Evolutionary conservation across 169 alveolate species (phyloP).

Genomic region (Cryptosporidium ryanae): DNA sequence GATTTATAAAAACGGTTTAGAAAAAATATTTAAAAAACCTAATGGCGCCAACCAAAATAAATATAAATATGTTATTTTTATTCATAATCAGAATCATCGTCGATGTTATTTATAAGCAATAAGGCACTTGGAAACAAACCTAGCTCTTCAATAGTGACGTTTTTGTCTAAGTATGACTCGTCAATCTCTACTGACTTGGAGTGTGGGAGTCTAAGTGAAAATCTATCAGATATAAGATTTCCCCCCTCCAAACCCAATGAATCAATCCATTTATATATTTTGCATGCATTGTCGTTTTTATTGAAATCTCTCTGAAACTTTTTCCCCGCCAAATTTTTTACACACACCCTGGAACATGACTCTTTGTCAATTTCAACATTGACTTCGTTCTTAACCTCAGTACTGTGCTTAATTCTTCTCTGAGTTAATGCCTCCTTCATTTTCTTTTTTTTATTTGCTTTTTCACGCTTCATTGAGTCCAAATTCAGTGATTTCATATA

Average conservation of each 20-base stretch:
- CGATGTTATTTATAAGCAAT: slow-evolving; percentile 43
- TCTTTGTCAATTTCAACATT: slow-evolving; percentile 18
- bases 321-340: slow-evolving; percentile 43
- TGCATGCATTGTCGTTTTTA: slow-evolving; percentile 37
- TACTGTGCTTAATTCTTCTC: slow-evolving; percentile 2
- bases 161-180: background rate
- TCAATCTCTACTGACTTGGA: slow-evolving; percentile 51
- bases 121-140: slow-evolving; percentile 56
- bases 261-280: slow-evolving; percentile 70
- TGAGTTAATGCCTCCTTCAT: slow-evolving; percentile 19
- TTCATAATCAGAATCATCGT: slow-evolving; percentile 4
- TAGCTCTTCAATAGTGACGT: slow-evolving; percentile 19
- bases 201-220: slow-evolving; percentile 56
- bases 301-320: slow-evolving; percentile 48
- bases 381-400: background rate
- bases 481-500: slow-evolving; percentile 39
- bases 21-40: no score
- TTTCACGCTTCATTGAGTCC: slow-evolving; percentile 48
- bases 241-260: slow-evolving; percentile 38
- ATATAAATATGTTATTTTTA: no score
- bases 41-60: no score
- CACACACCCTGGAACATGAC: slow-evolving; percentile 40
- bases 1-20: background rate
- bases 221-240: slow-evolving; percentile 28
- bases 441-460: slow-evolving; percentile 12